These are phyloP conservation scores for Clausena lansium DNA, from an alignment of 345 rosid genomes.

Conservation along the genomic window DNA sequence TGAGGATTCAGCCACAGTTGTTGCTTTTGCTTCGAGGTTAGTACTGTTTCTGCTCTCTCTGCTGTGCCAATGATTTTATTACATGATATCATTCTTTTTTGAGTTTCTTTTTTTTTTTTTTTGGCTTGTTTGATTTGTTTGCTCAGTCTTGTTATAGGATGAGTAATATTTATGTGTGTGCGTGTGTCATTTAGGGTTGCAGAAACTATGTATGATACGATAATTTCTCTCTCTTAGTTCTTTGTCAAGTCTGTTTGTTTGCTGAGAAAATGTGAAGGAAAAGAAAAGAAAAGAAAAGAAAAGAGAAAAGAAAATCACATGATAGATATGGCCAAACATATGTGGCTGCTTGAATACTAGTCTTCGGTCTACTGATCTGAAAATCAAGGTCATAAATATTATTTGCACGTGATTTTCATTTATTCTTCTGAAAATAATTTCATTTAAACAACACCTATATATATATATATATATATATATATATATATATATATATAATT, in stretches of 20 bases:
- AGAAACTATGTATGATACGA: not conserved
- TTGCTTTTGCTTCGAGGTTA: conserved; percentile 19
- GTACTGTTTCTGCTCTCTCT: not conserved
- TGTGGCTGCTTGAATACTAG: no score
- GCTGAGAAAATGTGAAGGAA: not conserved
- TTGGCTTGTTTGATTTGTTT: no score
- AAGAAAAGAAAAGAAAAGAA: not conserved
- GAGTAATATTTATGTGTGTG: not conserved
- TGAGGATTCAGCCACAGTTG: not conserved
- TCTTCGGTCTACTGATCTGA: not conserved
- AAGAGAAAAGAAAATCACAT: not conserved
- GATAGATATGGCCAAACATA: not conserved
- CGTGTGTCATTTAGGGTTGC: not conserved
- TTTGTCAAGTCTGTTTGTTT: conserved; percentile 1
- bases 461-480: no score
- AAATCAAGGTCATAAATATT: not conserved
- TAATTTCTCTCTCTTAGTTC: not conserved
- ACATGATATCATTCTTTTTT: not conserved
- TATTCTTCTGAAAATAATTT: not conserved
- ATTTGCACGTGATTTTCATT: not conserved
- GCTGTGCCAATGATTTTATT: not conserved
- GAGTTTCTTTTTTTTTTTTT: not conserved
- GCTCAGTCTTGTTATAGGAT: not conserved
- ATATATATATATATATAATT: no score
- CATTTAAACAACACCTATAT: not conserved